Evolutionary conservation across 495 filamentous ascomycete species (phyloP).

Genomic region (Penicillium simplicissimum): DNA sequence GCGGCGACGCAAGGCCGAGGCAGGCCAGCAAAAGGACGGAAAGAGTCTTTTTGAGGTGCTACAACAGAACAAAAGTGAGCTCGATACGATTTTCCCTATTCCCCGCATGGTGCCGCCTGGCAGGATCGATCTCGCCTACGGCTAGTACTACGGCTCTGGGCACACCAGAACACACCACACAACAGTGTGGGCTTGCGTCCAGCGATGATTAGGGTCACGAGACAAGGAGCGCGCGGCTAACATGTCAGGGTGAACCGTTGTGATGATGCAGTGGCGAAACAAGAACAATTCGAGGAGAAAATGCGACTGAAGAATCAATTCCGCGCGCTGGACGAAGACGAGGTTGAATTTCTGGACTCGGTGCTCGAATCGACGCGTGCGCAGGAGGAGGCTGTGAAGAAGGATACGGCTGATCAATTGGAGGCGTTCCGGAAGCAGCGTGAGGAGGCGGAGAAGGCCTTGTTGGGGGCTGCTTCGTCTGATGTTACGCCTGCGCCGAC

Average conservation of each 20-base stretch:
- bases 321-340: slow-evolving; percentile 87
- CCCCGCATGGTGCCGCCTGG: not conserved
- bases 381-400: slow-evolving; percentile 72
- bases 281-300: slow-evolving; percentile 94
- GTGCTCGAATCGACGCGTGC: slow-evolving; percentile 66
- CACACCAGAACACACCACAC: not conserved
- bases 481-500: slow-evolving; percentile 35
- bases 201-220: not conserved
- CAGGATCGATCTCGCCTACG: not conserved
- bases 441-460: slow-evolving; percentile 61
- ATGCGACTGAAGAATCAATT: slow-evolving; percentile 89
- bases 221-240: slow-evolving; percentile 38
- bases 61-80: slow-evolving; percentile 90
- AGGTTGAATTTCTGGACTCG: slow-evolving; percentile 86
- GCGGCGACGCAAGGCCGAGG: slow-evolving; percentile 58
- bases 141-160: not conserved
- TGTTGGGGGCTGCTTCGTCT: slow-evolving; percentile 39
- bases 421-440: slow-evolving; percentile 68
- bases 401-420: slow-evolving; percentile 73
- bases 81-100: slow-evolving; percentile 1
- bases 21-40: slow-evolving; percentile 57
- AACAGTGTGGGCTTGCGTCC: not conserved
- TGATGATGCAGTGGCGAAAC: slow-evolving; percentile 71
- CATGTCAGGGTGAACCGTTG: slow-evolving; percentile 52
- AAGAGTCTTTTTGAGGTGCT: slow-evolving; percentile 84